Percentiles rank a stretch among this genome's conserved stretches.
Evolutionary conservation across 441 rosid genomes (phyloP).

Genomic region (Pelargonium cotyledonis): DNA sequence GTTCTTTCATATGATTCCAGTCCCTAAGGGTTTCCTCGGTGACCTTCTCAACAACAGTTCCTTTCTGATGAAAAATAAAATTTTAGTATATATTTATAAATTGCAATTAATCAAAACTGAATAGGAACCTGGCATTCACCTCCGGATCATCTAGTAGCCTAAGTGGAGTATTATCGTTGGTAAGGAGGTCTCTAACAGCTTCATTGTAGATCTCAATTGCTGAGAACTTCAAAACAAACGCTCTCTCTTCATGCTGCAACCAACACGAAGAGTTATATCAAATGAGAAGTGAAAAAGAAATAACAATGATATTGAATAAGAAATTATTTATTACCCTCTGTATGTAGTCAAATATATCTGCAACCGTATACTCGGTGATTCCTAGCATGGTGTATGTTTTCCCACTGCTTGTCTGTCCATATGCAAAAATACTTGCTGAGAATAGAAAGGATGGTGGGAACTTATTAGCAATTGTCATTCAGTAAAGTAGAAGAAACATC

Average conservation of each 20-base stretch:
- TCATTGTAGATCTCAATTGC: constrained; percentile 95
- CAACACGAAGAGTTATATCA: neutral
- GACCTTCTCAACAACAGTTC: constrained; percentile 83
- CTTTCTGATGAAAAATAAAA: constrained; percentile 43
- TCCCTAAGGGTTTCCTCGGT: constrained; percentile 65
- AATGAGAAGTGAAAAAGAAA: neutral
- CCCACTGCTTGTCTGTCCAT: constrained; percentile 97
- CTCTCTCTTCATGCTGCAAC: constrained; percentile 73
- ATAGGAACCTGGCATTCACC: constrained; percentile 39
- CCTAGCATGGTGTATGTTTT: constrained; percentile 76
- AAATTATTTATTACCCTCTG: constrained; percentile 42
- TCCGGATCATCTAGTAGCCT: constrained; percentile 90
- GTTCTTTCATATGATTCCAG: constrained; percentile 72
- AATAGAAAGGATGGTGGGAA: constrained; percentile 13
- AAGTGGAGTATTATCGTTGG: constrained; percentile 56
- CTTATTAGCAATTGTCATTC: neutral
- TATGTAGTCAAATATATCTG: constrained; percentile 77
- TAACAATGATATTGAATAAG: neutral
- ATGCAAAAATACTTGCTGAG: constrained; percentile 95
- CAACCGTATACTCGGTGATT: constrained; percentile 66
- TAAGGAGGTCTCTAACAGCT: constrained; percentile 84
- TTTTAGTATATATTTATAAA: neutral
- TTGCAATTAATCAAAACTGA: neutral
- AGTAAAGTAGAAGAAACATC: neutral
- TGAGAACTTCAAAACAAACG: constrained; percentile 65